Evolutionary conservation across 805 yeast species (phyloP).

Genomic region (Barnettozyma sucrosica): DNA sequence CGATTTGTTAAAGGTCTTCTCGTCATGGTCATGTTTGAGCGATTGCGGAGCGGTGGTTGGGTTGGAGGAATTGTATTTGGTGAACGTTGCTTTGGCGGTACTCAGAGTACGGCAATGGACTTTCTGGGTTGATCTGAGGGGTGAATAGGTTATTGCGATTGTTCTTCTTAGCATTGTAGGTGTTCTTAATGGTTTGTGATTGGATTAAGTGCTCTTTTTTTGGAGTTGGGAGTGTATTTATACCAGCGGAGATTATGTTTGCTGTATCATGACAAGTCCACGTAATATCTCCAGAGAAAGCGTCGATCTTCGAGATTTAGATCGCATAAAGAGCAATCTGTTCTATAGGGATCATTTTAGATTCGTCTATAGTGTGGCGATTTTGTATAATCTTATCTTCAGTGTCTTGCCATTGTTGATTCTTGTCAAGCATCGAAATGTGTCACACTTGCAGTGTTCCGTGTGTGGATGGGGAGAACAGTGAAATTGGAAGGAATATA

Average conservation of each 20-base stretch:
- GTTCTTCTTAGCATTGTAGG: neutral
- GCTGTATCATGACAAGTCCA: neutral
- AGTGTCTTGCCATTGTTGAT: too few relatives aligned
- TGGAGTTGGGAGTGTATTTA: too few relatives aligned
- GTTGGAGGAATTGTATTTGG: constrained; percentile 3
- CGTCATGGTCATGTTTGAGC: neutral
- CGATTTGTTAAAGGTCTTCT: constrained; percentile 2
- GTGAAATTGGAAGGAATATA: neutral
- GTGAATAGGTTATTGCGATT: neutral
- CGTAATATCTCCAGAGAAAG: neutral
- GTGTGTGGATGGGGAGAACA: neutral
- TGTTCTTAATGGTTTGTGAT: neutral
- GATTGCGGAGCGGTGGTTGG: constrained; percentile 1
- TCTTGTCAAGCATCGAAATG: neutral
- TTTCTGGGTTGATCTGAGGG: too few relatives aligned
- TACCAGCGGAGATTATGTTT: neutral
- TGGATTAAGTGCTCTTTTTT: too few relatives aligned
- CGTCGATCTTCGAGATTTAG: neutral
- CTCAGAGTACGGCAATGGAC: neutral
- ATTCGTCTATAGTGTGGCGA: too few relatives aligned
- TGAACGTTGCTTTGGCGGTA: neutral
- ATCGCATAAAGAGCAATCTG: neutral
- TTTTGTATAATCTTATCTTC: too few relatives aligned
- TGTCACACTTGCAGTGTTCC: neutral
- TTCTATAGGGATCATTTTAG: too few relatives aligned